Conservation (phyloP, 345 rosid species). For the Bruguiera sexangula region DNA sequence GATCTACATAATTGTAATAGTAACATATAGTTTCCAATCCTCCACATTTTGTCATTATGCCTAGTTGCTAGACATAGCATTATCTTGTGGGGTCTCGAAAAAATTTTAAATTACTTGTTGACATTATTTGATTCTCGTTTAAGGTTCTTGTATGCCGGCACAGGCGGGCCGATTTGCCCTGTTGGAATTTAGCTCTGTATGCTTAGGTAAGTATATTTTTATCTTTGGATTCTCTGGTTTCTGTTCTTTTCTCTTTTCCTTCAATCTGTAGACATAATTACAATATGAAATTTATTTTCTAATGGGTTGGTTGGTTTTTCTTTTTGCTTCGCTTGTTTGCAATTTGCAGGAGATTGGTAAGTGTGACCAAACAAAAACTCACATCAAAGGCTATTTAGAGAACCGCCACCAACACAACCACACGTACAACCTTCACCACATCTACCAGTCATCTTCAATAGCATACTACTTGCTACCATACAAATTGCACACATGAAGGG, state of each 20-base stretch:
- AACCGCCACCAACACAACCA: constrained; percentile 24
- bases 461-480: constrained; percentile 43
- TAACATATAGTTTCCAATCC: not conserved
- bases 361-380: constrained; percentile 33
- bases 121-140: not conserved
- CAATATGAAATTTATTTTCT: not conserved
- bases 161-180: constrained; percentile 78
- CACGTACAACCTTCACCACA: not conserved
- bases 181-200: constrained; percentile 63
- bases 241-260: not conserved
- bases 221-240: constrained; percentile 21
- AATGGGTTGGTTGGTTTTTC: constrained; percentile 5
- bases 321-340: constrained; percentile 3
- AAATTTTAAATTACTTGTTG: not conserved
- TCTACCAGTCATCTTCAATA: constrained; percentile 8
- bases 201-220: constrained; percentile 23
- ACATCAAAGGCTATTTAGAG: constrained; percentile 34
- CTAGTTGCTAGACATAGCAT: too few relatives aligned
- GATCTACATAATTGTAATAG: not conserved
- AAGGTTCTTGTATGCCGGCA: constrained; percentile 68
- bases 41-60: not conserved
- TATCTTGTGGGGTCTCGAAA: too few relatives aligned
- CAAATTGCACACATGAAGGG: constrained; percentile 43
- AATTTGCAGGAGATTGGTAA: constrained; percentile 30
- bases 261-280: not conserved